phyloP scores from a whole-genome alignment of 306 rosid species.

The Cucumis cinereus region DNA sequence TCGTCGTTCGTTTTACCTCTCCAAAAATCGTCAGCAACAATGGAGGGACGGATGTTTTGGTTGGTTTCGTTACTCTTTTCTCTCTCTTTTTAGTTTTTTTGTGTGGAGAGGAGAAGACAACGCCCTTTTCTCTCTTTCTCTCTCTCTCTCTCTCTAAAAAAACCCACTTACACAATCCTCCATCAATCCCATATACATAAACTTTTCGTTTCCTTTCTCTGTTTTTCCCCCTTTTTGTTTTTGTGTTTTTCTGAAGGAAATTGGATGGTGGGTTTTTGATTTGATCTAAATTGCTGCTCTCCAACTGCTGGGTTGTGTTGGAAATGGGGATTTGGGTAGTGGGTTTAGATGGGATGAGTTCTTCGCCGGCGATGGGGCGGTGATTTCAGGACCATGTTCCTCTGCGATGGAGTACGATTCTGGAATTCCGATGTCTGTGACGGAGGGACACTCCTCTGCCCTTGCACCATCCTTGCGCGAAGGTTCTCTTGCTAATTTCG shows the following conservation, averaged over 20 bases:
- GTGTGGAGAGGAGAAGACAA: slow-evolving; percentile 80
- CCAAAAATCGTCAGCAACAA: slow-evolving; percentile 30
- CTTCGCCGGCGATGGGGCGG: slow-evolving; percentile 12
- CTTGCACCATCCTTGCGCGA: slow-evolving; percentile 35
- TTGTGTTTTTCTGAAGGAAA: neutral
- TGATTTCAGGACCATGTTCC: slow-evolving; percentile 22
- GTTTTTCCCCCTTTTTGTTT: neutral
- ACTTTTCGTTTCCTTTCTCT: neutral
- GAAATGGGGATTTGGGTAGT: slow-evolving; percentile 29
- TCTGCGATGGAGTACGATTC: slow-evolving; percentile 67
- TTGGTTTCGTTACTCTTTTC: slow-evolving; percentile 70
- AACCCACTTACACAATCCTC: neutral
- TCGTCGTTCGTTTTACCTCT: slow-evolving; percentile 12
- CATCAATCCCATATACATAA: neutral
- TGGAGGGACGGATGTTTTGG: slow-evolving; percentile 27
- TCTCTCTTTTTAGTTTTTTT: slow-evolving; percentile 23
- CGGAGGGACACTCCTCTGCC: slow-evolving; percentile 32
- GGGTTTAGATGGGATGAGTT: slow-evolving; percentile 17
- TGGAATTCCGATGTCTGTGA: slow-evolving; percentile 56
- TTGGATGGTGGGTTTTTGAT: neutral
- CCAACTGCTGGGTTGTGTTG: neutral
- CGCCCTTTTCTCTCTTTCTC: slow-evolving; percentile 19
- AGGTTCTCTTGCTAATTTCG: slow-evolving; percentile 18
- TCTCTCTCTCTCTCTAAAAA: neutral
- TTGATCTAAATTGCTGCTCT: slow-evolving; percentile 1